Evolutionary conservation across 164 flowering plant genomes (phyloP).

Genomic region (Chimonanthus praecox): DNA sequence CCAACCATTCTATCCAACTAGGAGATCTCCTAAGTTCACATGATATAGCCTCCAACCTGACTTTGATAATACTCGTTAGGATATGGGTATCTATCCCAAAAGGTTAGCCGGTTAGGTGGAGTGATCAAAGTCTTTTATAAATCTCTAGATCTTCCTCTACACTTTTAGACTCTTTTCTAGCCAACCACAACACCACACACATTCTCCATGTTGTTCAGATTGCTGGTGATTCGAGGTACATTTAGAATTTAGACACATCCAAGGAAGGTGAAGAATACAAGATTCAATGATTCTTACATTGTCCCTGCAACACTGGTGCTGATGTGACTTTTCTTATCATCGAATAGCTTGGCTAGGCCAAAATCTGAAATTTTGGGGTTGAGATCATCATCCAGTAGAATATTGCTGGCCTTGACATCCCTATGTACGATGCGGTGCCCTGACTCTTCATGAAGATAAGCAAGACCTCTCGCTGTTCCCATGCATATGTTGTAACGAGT

Average conservation of each 20-base stretch:
- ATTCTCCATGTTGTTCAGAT: conserved; percentile 34
- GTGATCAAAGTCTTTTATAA: too few relatives aligned
- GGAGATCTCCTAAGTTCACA: too few relatives aligned
- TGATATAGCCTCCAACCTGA: too few relatives aligned
- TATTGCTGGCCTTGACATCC: conserved; percentile 15
- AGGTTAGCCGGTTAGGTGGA: too few relatives aligned
- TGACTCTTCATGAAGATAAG: conserved; percentile 17
- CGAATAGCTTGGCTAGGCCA: conserved; percentile 36
- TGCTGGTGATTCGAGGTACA: conserved; percentile 22
- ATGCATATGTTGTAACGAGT: neutral
- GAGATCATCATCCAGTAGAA: conserved; percentile 21
- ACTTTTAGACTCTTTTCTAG: conserved; percentile 37
- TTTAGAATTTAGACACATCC: neutral
- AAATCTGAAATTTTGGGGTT: conserved; percentile 34
- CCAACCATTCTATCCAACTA: too few relatives aligned
- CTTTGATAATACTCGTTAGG: too few relatives aligned
- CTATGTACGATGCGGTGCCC: conserved; percentile 27
- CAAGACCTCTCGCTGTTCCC: neutral
- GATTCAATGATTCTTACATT: conserved; percentile 14
- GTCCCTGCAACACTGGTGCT: conserved; percentile 40
- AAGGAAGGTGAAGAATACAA: neutral
- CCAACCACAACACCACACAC: conserved; percentile 72
- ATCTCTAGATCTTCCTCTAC: too few relatives aligned
- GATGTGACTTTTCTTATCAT: conserved; percentile 24
- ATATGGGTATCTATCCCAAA: too few relatives aligned